Base-by-base conservation (phyloP, 2,329 filamentous ascomycete genomes). In the Pezicula carpinea region DNA sequence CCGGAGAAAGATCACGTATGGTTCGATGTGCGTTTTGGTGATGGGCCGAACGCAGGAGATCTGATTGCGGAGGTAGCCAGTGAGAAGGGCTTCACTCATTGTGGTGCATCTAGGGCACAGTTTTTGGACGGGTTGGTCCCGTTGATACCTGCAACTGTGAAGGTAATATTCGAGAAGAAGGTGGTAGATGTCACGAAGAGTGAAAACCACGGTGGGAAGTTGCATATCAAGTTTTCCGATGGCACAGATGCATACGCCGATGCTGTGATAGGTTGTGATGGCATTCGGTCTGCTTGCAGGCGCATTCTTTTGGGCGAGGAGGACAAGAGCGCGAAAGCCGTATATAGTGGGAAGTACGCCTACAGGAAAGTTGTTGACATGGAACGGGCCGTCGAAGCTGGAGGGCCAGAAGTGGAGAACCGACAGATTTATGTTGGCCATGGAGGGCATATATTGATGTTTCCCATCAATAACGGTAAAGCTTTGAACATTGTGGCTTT, bases 281-380 rank as follows among this genome's bases (percentile, higher is more conserved):
- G 82, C 1, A 81, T 85, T 59, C 76, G 77, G 55, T 80, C 76
- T 0, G 66, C 68, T 2, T 69, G 76, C 6, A 68, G 81, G 4
- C 59, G 70, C 15, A 58, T 76, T 10, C 61, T 85, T 4, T 65
- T 82, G 5, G 75, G 74, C 1, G 60, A 68, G 2, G 62, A 67
- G 18, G 62, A 72, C 48, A 69, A 73, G 0, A 66, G 70, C 3
- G 64, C 71, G 0, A 59, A 69, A 21, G 68, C 80, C 0, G 59
- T 69, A 1, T 85, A 79, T 58, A 74, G 72, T 1, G 67, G 74
- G 31, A 79, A 82, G 52, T 77, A 77, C 60, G 81, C 77, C 34
- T 85, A 81, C 63, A 71, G 82, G 2, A 75, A 75, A 0, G 62
- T 85, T 2, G 66, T 84, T 1, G 74, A 78, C 0, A 84, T 85